Conservation (phyloP, 2,329 filamentous ascomycete species). For the Chaetomium globosum region DNA sequence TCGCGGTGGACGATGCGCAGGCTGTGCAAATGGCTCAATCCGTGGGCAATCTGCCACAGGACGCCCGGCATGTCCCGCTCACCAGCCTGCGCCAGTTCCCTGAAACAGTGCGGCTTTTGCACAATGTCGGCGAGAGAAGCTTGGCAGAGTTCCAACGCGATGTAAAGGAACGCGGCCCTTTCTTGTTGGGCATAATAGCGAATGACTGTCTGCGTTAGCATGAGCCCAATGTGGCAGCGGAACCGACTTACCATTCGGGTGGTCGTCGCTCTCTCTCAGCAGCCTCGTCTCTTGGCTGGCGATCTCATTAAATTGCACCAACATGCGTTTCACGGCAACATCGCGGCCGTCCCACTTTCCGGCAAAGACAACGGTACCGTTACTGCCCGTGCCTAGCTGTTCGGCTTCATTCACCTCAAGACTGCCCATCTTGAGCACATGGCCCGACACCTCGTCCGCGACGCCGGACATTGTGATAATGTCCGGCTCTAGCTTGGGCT, state of each 20-base stretch:
- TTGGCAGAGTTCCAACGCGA: conserved; percentile 90
- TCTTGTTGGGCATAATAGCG: conserved; percentile 93
- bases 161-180: conserved; percentile 89
- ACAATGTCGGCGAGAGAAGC: conserved; percentile 91
- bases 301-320: conserved; percentile 93
- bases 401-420: conserved; percentile 66
- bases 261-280: conserved; percentile 89
- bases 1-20: conserved; percentile 96
- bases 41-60: conserved; percentile 85
- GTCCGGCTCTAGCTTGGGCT: conserved; percentile 61
- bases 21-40: conserved; percentile 84
- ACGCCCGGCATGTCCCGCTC: conserved; percentile 77
- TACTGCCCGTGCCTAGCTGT: conserved; percentile 78
- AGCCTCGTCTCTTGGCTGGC: conserved; percentile 91
- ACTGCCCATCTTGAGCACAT: conserved; percentile 63
- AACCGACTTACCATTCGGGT: conserved; percentile 69
- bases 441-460: conserved; percentile 61
- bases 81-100: conserved; percentile 70
- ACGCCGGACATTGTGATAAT: conserved; percentile 60
- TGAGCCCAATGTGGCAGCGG: neutral
- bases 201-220: conserved; percentile 64
- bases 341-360: conserved; percentile 92
- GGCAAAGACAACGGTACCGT: conserved; percentile 93
- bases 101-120: conserved; percentile 69
- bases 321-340: conserved; percentile 95